Percentiles rank a stretch among this genome's conserved stretches.
Conservation (phyloP, 345 rosid genomes). For the Trapa bicornis region DNA sequence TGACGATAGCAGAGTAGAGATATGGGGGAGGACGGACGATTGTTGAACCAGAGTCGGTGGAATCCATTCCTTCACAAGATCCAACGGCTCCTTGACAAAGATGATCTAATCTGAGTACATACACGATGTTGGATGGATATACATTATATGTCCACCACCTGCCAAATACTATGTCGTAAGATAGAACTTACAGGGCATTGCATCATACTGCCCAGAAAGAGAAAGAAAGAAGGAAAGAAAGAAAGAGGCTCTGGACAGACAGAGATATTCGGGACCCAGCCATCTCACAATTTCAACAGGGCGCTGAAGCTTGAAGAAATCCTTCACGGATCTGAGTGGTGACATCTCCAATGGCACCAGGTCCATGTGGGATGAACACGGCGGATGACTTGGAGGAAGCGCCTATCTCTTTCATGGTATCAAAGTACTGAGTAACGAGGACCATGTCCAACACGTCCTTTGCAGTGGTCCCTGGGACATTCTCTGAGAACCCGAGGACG, state of each 20-base stretch:
- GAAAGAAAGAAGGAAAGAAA: not conserved
- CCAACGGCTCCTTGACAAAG: not conserved
- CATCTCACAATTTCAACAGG: not conserved
- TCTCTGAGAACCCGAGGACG: slow-evolving; percentile 17
- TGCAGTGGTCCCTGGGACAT: slow-evolving; percentile 13
- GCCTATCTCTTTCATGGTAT: slow-evolving; percentile 20
- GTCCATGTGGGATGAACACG: slow-evolving; percentile 21
- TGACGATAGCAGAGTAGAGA: too few species aligned
- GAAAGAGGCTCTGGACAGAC: too few species aligned
- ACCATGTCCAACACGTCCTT: slow-evolving; percentile 24
- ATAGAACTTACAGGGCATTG: not conserved
- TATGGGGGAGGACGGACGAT: too few species aligned
- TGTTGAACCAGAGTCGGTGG: too few species aligned
- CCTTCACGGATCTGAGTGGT: slow-evolving; percentile 18
- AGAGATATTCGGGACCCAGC: too few species aligned
- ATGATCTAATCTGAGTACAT: not conserved
- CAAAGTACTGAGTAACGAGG: slow-evolving; percentile 17
- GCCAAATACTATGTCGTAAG: not conserved
- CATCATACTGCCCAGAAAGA: not conserved
- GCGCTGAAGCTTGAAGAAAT: slow-evolving; percentile 12
- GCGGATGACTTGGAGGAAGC: slow-evolving; percentile 13
- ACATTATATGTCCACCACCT: not conserved
- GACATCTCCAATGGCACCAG: slow-evolving; percentile 16
- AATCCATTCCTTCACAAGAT: not conserved
- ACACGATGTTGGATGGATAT: not conserved